These are phyloP conservation scores for Sarocladium oryzae DNA, from an alignment of 2,329 filamentous ascomycete species.

Conservation along the genomic window DNA sequence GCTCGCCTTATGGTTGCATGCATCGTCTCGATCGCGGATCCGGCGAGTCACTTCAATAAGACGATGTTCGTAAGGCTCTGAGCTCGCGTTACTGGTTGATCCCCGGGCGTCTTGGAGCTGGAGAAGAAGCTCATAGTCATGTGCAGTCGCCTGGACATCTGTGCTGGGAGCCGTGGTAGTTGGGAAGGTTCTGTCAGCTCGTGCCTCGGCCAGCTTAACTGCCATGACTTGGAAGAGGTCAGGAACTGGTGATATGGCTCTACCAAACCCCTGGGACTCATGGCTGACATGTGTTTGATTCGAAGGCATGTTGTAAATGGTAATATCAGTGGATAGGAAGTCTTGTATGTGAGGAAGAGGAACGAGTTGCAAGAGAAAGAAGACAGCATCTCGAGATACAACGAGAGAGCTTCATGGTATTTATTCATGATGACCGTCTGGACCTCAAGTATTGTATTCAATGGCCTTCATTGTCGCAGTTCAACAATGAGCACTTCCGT, in stretches of 20 bases:
- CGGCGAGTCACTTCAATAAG: constrained; percentile 25
- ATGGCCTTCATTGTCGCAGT: background rate
- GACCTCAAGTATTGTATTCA: background rate
- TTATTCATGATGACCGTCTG: background rate
- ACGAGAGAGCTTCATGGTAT: background rate
- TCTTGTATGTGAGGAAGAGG: constrained; percentile 18
- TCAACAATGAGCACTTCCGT: background rate
- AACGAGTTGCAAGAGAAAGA: constrained; percentile 10
- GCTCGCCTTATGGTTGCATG: constrained; percentile 13
- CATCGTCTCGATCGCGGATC: constrained; percentile 29
- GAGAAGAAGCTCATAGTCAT: constrained; percentile 26
- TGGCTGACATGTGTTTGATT: background rate
- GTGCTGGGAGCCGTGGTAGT: constrained; percentile 19
- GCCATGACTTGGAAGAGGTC: constrained; percentile 24
- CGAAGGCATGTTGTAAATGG: background rate
- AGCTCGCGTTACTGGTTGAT: constrained; percentile 11
- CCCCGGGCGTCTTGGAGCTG: constrained; percentile 22
- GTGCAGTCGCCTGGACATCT: constrained; percentile 19
- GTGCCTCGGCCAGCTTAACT: constrained; percentile 21
- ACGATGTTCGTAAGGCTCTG: constrained; percentile 18
- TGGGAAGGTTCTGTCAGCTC: constrained; percentile 26
- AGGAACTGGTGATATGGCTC: background rate
- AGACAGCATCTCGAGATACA: background rate
- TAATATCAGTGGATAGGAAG: no score
- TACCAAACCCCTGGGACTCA: background rate